Evolutionary conservation across 2,329 filamentous ascomycete genomes (phyloP).

Genomic region (Exophiala viscosa): DNA sequence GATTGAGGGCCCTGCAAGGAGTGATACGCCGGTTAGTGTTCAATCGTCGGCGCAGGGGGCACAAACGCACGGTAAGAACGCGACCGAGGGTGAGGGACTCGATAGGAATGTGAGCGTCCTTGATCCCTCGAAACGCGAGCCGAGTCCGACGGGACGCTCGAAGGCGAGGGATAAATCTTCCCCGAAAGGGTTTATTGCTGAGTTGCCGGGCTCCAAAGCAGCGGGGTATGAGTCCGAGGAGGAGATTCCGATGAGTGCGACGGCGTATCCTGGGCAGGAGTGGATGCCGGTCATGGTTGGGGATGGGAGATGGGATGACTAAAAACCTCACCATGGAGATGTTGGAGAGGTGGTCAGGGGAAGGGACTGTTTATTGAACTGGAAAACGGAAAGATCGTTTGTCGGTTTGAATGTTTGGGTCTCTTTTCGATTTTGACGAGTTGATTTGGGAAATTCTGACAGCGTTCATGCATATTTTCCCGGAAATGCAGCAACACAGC

Average conservation of each 20-base stretch:
- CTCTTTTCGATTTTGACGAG: too few relatives aligned
- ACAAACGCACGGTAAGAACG: background rate
- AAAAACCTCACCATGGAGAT: too few relatives aligned
- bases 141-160: constrained; percentile 3
- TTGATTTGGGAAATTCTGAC: too few relatives aligned
- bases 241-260: constrained; percentile 47
- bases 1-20: background rate
- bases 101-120: constrained; percentile 7
- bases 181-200: constrained; percentile 27
- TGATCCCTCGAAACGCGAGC: background rate
- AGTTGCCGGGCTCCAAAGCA: constrained; percentile 32
- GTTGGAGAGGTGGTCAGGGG: too few relatives aligned
- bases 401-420: too few relatives aligned
- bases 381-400: background rate
- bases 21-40: constrained; percentile 15
- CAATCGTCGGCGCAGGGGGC: constrained; percentile 1
- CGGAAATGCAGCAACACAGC: too few relatives aligned
- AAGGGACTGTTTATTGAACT: too few relatives aligned
- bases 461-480: too few relatives aligned
- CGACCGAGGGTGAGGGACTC: background rate
- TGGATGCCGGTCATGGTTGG: constrained; percentile 25
- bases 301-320: constrained; percentile 23
- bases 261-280: constrained; percentile 42
- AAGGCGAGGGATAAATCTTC: constrained; percentile 31
- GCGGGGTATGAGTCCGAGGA: constrained; percentile 40